phyloP scores from a whole-genome alignment of 495 filamentous ascomycete genomes.

The Lentithecium fluviatile region DNA sequence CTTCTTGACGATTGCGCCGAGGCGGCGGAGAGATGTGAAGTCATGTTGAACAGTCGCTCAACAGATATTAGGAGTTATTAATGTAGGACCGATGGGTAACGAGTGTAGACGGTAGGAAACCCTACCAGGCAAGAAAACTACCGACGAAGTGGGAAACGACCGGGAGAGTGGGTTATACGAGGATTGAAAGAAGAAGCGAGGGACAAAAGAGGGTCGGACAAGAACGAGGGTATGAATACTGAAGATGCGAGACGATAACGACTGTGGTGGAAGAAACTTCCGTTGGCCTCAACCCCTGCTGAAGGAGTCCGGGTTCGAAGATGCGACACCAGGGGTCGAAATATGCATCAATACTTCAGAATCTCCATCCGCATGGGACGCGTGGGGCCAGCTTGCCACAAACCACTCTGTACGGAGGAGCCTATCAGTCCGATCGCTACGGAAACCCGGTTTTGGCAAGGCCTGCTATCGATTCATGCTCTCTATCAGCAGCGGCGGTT shows the following conservation, averaged over 20 bases:
- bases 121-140: neutral
- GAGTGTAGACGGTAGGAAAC: neutral
- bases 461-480: no score
- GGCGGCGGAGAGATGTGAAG: neutral
- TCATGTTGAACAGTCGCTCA: neutral
- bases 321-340: neutral
- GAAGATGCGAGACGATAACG: neutral
- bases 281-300: neutral
- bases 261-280: neutral
- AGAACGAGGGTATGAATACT: neutral
- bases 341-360: neutral
- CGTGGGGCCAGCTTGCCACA: no score
- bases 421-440: no score
- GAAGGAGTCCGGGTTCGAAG: neutral
- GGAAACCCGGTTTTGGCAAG: no score
- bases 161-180: neutral
- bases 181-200: neutral
- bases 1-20: conserved; percentile 6
- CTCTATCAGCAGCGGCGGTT: no score
- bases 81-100: neutral
- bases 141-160: neutral
- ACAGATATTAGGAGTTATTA: neutral
- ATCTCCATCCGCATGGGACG: no score
- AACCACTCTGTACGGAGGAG: no score
- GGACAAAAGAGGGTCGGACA: neutral